Evolutionary conservation across 345 rosid species (phyloP), one percentile per base, ranked within the genome.

Genomic region (Populus pruinosa): DNA sequence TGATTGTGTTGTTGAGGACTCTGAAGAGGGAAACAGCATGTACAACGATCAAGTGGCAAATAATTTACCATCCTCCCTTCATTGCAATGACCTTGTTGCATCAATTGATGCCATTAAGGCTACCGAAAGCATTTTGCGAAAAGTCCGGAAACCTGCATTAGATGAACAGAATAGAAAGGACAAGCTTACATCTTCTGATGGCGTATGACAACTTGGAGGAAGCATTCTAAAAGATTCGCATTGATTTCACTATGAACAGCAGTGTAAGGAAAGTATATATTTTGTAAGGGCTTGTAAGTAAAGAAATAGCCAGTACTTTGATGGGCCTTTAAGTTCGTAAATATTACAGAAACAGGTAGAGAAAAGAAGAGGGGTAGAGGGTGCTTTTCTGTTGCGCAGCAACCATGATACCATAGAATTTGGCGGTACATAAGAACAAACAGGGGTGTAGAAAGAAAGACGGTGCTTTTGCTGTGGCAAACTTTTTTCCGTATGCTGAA

Each of bases 1-100:
- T 36, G 72, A 36, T 41, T 67, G 27, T 73, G 38, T 83, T 13
- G 74, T 86, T 65, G 82, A 83, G 44, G 85, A 83, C 74, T 86
- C 84, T 23, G 44, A 62, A 39, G 88, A 82, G 41, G 61, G 36
- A 43, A 69, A 3, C 44, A 36, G 10, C 31, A 27, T 13, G 53
- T 69, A 62, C 10, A 77, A 76, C 12, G 81, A 56, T 6, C 63
- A 56, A 2, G 62, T n/a, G 62, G 25, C 62, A 21, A n/a, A 21
- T 21, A 27, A n/a, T 56, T 56, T 27, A 23, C 62, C 12, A 8
- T 56, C 27, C 23, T 56, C 55, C 55, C 14, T 5, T 16, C 50
- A 47, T 47, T 47, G 35, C 78, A 55, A 49, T 14, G 68, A 43
- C 44, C 49, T 7, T 35, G n/a, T 66, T 2, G 39, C 27, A 16